Evolutionary conservation across 2,329 filamentous ascomycete genomes (phyloP), one percentile per base, ranked within the genome.

Genomic region (Colletotrichum abscissum): DNA sequence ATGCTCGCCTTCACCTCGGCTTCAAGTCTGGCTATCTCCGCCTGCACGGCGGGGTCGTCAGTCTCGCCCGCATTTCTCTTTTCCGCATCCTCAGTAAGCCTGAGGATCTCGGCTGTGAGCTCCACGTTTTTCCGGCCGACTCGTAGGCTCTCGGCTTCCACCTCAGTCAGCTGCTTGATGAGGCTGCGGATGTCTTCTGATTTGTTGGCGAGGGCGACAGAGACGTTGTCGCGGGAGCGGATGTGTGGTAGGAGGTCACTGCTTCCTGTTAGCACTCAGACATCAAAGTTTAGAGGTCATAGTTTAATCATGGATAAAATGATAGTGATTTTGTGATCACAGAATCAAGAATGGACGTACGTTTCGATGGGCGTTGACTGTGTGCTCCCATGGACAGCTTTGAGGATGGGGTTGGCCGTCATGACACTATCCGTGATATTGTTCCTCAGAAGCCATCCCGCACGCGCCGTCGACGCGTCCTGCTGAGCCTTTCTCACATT

Each of bases 391-490:
- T 97, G 94, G 52, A 96, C 91, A 7, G 94, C 92, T 78, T 93
- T 94, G 70, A 97, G 85, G 54, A 94, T 91, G 8, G 95, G 94
- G 77, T 94, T 92, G 69, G 92, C 91, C 76, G 91, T 90, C 76
- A 97, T 82, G 66, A 94, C 90, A 59, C 88, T 91, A 74, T 93
- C 90, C 26, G 92, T 86, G 26, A 94, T 91, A 74, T 91, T 91
- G 80, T 92, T 92, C 75, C 91, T 91, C 69, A 96, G 86, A 54
- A 90, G 87, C 81, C 94, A 94, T 71, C 88, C 87, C 68, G 93
- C 91, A 78, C 91, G 91, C 30, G 93, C 90, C 76, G 94, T 89
- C 35, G 96, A 86, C 26, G 94, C 88, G 63, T 91, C 91, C 67
- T 87, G 86, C 81, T 95, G 91, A 7, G 91, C 90, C 56, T 85